Base-by-base conservation (phyloP, 176 grass and related monocot species). In the Oryza glumipatula region DNA sequence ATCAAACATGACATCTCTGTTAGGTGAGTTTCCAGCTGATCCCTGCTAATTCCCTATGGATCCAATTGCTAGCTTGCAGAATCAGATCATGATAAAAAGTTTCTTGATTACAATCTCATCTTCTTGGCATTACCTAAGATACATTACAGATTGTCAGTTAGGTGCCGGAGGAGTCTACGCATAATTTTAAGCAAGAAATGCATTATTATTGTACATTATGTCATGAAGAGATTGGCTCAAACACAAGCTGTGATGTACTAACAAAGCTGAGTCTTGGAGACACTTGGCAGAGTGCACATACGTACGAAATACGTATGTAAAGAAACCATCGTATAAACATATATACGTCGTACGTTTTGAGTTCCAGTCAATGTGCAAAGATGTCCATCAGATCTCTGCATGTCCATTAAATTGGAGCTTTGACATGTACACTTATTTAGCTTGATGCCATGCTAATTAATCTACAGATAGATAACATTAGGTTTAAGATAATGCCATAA, bases 1-100 rank as follows among this genome's bases (percentile, higher is more conserved):
- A 90, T 90, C 89, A 76, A 80, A n/a, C 69, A 87, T 33, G 84
- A 5, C 84, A 79, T 83, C 75, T 36, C 69, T 36, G 52, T 86
- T 87, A 75, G 88, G 88, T 80, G 68, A 74, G 74, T 13, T 16
- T 33, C 56, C 68, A 63, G 58, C 17, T 63, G 58, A 63, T 63
- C 56, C 24, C 47, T 41, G 39, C 7, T 49, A 49, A 44, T 10
- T 44, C 43, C 49, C 49, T 58, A n/a, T 74, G 45, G 45, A 78
- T 60, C 83, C 74, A 78, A 68, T 67, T 49, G 64, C 67, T 45
- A 47, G 26, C 36, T 54, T 47, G 26, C 47, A 39, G 60, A 44
- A 87, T 83, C 61, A 74, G 60, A 90, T 72, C 70, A 30, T 52
- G 61, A 79, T 21, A 58, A 24, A 78, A 60, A 33, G 63, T 22